phyloP scores from a whole-genome alignment of 768 basidiomycete genomes.

The Mycena venus region DNA sequence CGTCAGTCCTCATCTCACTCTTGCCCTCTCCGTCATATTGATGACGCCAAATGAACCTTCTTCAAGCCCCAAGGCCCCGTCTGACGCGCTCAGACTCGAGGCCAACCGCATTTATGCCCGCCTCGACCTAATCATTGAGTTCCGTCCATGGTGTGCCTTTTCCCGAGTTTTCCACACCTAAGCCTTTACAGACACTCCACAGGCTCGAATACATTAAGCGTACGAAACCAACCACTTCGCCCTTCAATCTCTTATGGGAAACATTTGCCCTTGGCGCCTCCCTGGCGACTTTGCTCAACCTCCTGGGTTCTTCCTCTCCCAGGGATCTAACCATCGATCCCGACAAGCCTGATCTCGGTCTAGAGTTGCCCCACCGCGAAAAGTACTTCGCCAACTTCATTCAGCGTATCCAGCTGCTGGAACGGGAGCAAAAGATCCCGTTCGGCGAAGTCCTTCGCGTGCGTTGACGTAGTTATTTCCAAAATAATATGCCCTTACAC shows the following conservation, averaged over 20 bases:
- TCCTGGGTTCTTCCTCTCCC: conserved; percentile 53
- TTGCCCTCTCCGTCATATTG: conserved; percentile 28
- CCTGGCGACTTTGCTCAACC: conserved; percentile 50
- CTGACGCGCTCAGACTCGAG: conserved; percentile 52
- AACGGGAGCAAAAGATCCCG: conserved; percentile 47
- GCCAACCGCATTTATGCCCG: conserved; percentile 51
- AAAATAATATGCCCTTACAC: too few species aligned
- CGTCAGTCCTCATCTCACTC: conserved; percentile 28
- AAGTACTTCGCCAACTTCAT: conserved; percentile 51
- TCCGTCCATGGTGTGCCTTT: conserved; percentile 43
- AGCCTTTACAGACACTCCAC: background rate
- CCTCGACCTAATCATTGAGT: conserved; percentile 53
- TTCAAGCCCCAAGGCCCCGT: conserved; percentile 51
- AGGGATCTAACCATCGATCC: conserved; percentile 41
- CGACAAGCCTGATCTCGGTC: conserved; percentile 46
- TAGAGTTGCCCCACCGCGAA: conserved; percentile 45
- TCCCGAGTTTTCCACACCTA: background rate
- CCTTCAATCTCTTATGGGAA: conserved; percentile 50
- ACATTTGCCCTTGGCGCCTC: conserved; percentile 54
- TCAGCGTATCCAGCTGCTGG: conserved; percentile 49
- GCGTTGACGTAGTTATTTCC: background rate
- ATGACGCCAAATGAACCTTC: conserved; percentile 34
- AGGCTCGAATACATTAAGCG: conserved; percentile 46
- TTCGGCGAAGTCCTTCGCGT: conserved; percentile 57
- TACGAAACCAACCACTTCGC: conserved; percentile 39